phyloP scores from a whole-genome alignment of 2,329 filamentous ascomycete genomes.

The Endothia cerciana region DNA sequence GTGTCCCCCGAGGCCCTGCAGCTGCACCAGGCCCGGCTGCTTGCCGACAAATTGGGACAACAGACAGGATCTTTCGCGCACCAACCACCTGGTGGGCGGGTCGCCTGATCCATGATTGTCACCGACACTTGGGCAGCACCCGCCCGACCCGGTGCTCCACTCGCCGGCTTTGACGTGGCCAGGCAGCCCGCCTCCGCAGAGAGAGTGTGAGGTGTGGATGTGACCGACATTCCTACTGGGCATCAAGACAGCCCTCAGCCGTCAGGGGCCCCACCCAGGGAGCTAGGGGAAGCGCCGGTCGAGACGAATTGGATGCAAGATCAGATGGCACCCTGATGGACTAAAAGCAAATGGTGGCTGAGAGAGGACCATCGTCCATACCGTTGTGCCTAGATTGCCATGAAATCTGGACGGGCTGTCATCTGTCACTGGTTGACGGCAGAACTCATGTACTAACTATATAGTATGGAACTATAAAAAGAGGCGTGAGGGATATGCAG shows the following conservation, averaged over 20 bases:
- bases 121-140: slow-evolving; percentile 18
- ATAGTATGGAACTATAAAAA: neutral
- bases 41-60: slow-evolving; percentile 21
- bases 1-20: slow-evolving; percentile 9
- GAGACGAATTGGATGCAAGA: neutral
- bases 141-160: slow-evolving; percentile 2
- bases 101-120: slow-evolving; percentile 4
- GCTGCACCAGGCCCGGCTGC: slow-evolving; percentile 16
- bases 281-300: slow-evolving; percentile 3
- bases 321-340: neutral
- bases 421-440: neutral
- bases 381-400: neutral
- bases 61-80: slow-evolving; percentile 7
- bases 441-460: no score
- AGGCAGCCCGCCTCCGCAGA: neutral
- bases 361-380: neutral
- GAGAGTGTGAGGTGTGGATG: neutral
- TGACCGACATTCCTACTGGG: neutral
- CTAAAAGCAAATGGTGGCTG: neutral
- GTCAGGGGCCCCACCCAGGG: neutral
- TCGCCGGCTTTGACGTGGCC: slow-evolving; percentile 19
- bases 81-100: neutral
- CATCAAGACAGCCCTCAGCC: neutral
- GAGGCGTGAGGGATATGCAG: neutral
- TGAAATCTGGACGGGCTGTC: neutral